These are phyloP conservation scores for Aquilaria yunnanensis DNA, from an alignment of 345 rosid genomes.

Conservation along the genomic window DNA sequence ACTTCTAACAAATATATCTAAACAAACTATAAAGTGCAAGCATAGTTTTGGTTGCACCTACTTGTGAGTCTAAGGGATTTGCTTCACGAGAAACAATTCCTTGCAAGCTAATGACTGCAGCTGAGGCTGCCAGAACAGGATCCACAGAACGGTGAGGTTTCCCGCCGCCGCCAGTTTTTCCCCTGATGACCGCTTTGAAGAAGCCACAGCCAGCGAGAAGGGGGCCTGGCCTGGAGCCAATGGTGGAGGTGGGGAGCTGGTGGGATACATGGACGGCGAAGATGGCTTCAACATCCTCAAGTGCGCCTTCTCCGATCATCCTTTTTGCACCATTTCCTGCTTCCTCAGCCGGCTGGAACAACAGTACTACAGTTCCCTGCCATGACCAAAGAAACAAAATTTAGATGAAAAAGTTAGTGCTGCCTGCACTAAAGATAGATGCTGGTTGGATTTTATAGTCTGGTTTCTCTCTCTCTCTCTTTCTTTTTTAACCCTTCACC, in stretches of 20 bases:
- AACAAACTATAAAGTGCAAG: too few relatives aligned
- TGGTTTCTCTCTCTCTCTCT: too few relatives aligned
- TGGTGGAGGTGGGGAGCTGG: constrained; percentile 59
- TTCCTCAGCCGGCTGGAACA: constrained; percentile 97
- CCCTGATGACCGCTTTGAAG: constrained; percentile 54
- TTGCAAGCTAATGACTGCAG: constrained; percentile 73
- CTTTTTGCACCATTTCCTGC: constrained; percentile 91
- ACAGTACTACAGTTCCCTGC: constrained; percentile 74
- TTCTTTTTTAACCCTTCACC: too few relatives aligned
- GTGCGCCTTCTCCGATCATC: constrained; percentile 75
- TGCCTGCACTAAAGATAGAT: too few relatives aligned
- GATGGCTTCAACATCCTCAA: constrained; percentile 68
- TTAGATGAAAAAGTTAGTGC: too few relatives aligned
- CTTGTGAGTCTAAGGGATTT: constrained; percentile 81
- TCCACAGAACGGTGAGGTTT: constrained; percentile 27
- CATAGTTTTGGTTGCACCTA: constrained; percentile 4
- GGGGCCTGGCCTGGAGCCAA: constrained; percentile 85
- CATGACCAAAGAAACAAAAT: constrained; percentile 1
- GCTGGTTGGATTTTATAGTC: too few relatives aligned
- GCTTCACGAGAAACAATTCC: constrained; percentile 88
- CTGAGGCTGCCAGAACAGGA: constrained; percentile 68
- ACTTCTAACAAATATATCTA: too few relatives aligned
- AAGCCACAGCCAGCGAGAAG: constrained; percentile 90
- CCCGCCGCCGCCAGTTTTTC: constrained; percentile 19
- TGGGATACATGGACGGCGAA: constrained; percentile 90